Evolutionary conservation across 768 basidiomycete genomes (phyloP).

Genomic region (Amanita subjunquillea): DNA sequence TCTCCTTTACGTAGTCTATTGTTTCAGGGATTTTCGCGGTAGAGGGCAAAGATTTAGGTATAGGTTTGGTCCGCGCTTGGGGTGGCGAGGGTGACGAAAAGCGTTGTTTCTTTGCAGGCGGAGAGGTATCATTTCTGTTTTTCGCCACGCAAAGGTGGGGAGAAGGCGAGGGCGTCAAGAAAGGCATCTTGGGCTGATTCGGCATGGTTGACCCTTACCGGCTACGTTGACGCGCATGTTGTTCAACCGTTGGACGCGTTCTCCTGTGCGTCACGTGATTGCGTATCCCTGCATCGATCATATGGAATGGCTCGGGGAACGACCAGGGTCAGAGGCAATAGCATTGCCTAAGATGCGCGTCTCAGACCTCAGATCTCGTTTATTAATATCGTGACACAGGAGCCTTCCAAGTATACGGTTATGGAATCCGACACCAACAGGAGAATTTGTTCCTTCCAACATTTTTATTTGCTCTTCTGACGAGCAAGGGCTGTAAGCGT

Average conservation of each 20-base stretch:
- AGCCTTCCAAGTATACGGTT: not conserved
- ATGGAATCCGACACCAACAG: not conserved
- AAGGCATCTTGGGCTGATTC: not conserved
- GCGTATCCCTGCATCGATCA: not conserved
- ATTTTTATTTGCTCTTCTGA: not conserved
- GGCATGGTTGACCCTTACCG: not conserved
- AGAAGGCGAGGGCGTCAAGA: not conserved
- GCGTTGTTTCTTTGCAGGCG: slow-evolving; percentile 5
- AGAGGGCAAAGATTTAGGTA: slow-evolving; percentile 22
- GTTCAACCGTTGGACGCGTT: not conserved
- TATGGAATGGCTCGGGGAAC: not conserved
- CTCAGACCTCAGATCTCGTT: no score
- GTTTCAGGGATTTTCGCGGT: slow-evolving; percentile 16
- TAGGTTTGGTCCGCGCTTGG: slow-evolving; percentile 10
- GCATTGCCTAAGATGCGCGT: not conserved
- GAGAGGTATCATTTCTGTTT: slow-evolving; percentile 9
- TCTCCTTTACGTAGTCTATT: slow-evolving; percentile 38
- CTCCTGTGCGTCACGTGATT: not conserved
- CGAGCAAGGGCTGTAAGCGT: not conserved
- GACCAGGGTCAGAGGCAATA: not conserved
- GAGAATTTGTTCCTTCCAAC: not conserved
- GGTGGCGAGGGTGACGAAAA: slow-evolving; percentile 6
- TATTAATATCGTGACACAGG: no score
- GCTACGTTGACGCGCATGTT: not conserved
- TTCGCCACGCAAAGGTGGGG: not conserved